Evolutionary conservation across 352 stramenopile genomes (phyloP).

Genomic region (Phytophthora pistaciae): DNA sequence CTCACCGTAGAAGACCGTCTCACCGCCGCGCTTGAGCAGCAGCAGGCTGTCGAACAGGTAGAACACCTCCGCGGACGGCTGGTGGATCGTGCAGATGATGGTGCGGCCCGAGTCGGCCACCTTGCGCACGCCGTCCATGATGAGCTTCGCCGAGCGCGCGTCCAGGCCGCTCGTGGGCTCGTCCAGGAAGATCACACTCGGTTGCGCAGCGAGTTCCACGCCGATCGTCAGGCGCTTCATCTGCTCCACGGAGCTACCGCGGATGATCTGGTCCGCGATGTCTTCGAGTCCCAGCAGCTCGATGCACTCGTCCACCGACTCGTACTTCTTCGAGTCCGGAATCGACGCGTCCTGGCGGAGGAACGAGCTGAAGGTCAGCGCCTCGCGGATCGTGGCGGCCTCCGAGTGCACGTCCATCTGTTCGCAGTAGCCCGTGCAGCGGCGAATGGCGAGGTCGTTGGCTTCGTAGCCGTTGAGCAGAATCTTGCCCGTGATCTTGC

Average conservation of each 20-base stretch:
- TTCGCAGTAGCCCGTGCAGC: constrained; percentile 29
- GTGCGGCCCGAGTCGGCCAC: constrained; percentile 77
- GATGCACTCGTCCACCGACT: constrained; percentile 60
- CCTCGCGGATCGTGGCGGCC: constrained; percentile 24
- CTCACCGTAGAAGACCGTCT: constrained; percentile 37
- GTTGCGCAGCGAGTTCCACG: constrained; percentile 50
- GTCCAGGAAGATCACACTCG: constrained; percentile 59
- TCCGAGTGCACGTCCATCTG: constrained; percentile 23
- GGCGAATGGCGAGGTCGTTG: constrained; percentile 24
- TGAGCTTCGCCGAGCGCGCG: constrained; percentile 19
- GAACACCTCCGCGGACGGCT: constrained; percentile 62
- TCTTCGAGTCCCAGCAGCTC: constrained; percentile 77
- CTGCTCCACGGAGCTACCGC: constrained; percentile 44
- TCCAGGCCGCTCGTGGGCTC: constrained; percentile 59
- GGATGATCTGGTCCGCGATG: constrained; percentile 55
- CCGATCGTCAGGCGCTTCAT: constrained; percentile 44
- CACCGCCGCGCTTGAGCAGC: constrained; percentile 46
- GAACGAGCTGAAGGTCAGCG: constrained; percentile 61
- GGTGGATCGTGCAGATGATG: constrained; percentile 94
- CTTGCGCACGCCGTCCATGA: constrained; percentile 80
- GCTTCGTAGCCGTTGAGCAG: constrained; percentile 31
- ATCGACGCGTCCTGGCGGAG: constrained; percentile 56
- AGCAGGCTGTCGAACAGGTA: constrained; percentile 22
- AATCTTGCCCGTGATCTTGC: constrained; percentile 28
- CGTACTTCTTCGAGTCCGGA: constrained; percentile 35